Base-by-base conservation (phyloP, 2,329 filamentous ascomycete genomes). In the Pestalotiopsis sp. region DNA sequence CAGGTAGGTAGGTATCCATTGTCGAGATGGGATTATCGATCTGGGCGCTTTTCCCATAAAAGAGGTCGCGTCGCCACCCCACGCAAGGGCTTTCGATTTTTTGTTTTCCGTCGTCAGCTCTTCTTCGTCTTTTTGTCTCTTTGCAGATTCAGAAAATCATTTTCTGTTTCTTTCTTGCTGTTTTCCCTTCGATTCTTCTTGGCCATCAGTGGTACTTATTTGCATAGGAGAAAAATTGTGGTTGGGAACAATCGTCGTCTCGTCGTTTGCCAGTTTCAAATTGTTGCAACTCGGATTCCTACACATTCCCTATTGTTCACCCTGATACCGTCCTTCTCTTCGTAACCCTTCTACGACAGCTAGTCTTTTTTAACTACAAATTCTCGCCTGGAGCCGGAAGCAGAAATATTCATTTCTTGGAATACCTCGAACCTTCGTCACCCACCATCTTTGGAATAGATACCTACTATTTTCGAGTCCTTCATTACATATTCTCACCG, bases 351-450 rank as follows among this genome's bases (percentile, higher is more conserved):
- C 41, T 52, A 52, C n/a, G 9, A 23, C 41, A 20, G 13, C 20
- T 20, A 23, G 23, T 65, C 23, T 66, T 27, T 66, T 52, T 38
- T 66, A 56, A 41, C 49, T 36, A 31, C 63, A 65, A 23, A 27
- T 66, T 61, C 65, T 67, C 49, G 65, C 65, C 65, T 67, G 65
- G 65, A 67, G 65, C 65, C 13, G 65, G 65, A 45, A 61, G 58
- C 7, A 41, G 58, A n/a, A 41, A 36, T 59, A 13, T 65, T 58
- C 31, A 36, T 36, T 57, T 65, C 41, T 45, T 61, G 66, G 36
- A 58, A 62, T 23, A 62, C 7, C 59, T 9, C 12, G 17, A 36
- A 41, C 59, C n/a, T 62, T 20, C 12, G 20, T 36, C 31, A 39
- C 27, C 31, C 59, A 36, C n/a, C 13, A 52, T 52, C n/a, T 31